phyloP scores from a whole-genome alignment of 257 asterid genomes.

The Fraxinus quadrangulata region DNA sequence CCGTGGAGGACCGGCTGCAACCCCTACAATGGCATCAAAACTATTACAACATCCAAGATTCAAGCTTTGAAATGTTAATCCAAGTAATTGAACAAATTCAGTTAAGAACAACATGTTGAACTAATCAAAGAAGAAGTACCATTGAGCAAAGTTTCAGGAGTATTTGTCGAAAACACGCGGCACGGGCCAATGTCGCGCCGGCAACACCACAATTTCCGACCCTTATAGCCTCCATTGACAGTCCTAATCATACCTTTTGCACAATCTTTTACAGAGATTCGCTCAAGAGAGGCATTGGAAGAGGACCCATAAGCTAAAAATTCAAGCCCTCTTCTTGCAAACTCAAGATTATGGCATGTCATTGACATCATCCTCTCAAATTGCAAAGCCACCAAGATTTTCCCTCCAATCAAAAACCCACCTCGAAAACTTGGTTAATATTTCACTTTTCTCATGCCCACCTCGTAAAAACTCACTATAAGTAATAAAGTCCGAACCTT shows the following conservation, averaged over 20 bases:
- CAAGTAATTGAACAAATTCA: neutral
- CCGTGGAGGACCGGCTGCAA: constrained; percentile 53
- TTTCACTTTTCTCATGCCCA: constrained; percentile 29
- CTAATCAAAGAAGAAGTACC: constrained; percentile 41
- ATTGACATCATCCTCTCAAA: constrained; percentile 64
- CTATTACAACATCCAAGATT: constrained; percentile 22
- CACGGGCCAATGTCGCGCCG: constrained; percentile 55
- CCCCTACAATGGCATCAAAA: constrained; percentile 37
- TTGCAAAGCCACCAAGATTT: constrained; percentile 21
- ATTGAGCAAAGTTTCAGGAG: constrained; percentile 58
- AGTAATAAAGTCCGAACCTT: constrained; percentile 21
- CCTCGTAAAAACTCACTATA: constrained; percentile 12
- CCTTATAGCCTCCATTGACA: constrained; percentile 46
- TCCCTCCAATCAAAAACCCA: constrained; percentile 42
- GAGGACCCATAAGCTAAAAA: constrained; percentile 70
- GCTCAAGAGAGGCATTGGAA: constrained; percentile 53
- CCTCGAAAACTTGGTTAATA: constrained; percentile 39
- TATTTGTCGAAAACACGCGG: constrained; percentile 63
- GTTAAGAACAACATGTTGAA: neutral
- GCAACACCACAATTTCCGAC: constrained; percentile 47
- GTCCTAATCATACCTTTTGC: constrained; percentile 48
- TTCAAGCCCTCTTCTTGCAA: constrained; percentile 62
- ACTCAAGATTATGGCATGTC: constrained; percentile 66
- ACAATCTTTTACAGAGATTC: constrained; percentile 36
- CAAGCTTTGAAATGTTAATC: constrained; percentile 2